Conservation (phyloP, 2,329 filamentous ascomycete species). For the Arthroderma sp. region DNA sequence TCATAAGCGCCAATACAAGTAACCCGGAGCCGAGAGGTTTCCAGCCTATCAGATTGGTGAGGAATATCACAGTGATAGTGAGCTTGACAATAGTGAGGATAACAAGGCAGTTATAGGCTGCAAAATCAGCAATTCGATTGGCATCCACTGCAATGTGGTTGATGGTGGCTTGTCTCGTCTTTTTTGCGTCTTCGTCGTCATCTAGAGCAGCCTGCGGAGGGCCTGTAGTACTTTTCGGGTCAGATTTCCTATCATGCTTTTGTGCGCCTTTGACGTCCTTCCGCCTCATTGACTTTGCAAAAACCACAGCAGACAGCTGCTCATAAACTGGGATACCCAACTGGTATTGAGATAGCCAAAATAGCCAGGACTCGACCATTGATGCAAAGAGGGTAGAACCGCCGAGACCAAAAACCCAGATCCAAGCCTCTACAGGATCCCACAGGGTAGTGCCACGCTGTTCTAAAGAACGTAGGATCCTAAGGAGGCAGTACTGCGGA, state of each 20-base stretch:
- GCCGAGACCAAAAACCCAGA: conserved; percentile 56
- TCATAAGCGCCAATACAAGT: conserved; percentile 49
- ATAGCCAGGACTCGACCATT: conserved; percentile 54
- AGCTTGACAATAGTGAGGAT: conserved; percentile 52
- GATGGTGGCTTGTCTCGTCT: conserved; percentile 58
- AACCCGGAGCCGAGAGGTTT: conserved; percentile 55
- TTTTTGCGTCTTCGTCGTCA: conserved; percentile 38
- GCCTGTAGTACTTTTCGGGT: conserved; percentile 22
- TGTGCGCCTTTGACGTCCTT: conserved; percentile 59
- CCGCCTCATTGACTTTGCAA: conserved; percentile 62
- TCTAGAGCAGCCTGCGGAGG: conserved; percentile 21
- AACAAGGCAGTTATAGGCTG: conserved; percentile 54
- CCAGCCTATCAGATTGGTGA: conserved; percentile 62
- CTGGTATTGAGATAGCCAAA: conserved; percentile 53
- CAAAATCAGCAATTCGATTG: conserved; percentile 56
- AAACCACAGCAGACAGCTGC: conserved; percentile 60
- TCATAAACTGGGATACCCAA: conserved; percentile 55
- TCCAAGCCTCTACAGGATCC: conserved; percentile 47
- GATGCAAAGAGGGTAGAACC: conserved; percentile 43
- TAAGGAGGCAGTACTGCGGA: conserved; percentile 57
- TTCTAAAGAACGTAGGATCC: conserved; percentile 55
- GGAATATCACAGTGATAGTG: conserved; percentile 52
- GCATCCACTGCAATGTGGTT: conserved; percentile 70
- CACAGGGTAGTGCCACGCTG: conserved; percentile 35
- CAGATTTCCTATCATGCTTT: conserved; percentile 26